Evolutionary conservation across 345 rosid species (phyloP).

Genomic region (Raphanus sativus): DNA sequence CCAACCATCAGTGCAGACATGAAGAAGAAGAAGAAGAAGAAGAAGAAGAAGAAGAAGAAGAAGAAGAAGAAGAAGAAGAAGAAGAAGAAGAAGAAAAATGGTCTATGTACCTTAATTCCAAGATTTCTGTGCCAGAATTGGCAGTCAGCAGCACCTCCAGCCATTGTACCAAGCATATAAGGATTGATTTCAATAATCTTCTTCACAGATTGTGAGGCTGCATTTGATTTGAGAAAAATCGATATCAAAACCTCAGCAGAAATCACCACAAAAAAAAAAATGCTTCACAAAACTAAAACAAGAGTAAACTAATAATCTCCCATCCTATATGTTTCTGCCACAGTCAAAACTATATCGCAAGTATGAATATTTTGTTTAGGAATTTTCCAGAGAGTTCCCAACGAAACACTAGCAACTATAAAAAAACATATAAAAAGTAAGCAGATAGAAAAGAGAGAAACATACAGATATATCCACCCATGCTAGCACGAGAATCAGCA

Average conservation of each 20-base stretch:
- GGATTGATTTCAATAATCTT: constrained; percentile 96
- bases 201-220: constrained; percentile 91
- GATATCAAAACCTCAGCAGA: constrained; percentile 14
- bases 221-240: neutral
- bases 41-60: no score
- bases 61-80: no score
- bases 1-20: neutral
- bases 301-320: constrained; percentile 6
- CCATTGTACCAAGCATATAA: constrained; percentile 94
- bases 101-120: constrained; percentile 69
- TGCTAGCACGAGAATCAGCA: constrained; percentile 99
- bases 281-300: neutral
- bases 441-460: constrained; percentile 23
- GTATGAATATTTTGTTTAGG: neutral
- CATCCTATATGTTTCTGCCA: neutral
- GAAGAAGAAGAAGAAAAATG: neutral
- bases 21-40: neutral
- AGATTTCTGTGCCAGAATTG: constrained; percentile 96
- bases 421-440: neutral
- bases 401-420: constrained; percentile 1
- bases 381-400: neutral
- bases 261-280: neutral
- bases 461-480: constrained; percentile 99
- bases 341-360: neutral
- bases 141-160: constrained; percentile 98